phyloP scores from a whole-genome alignment of 305 asterid species.

The Nicotiana rustica region DNA sequence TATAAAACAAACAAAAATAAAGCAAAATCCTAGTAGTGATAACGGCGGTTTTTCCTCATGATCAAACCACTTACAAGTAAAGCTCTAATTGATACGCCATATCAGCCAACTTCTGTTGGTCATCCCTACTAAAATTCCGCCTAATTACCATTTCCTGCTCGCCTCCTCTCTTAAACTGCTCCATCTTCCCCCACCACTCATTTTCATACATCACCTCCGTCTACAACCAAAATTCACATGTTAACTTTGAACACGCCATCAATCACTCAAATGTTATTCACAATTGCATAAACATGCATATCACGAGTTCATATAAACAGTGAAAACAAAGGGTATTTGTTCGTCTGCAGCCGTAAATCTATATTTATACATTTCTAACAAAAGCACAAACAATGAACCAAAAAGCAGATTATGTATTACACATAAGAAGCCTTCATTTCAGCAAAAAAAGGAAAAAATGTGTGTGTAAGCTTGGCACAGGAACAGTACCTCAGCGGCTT shows the following conservation, averaged over 20 bases:
- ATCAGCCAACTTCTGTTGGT: conserved; percentile 73
- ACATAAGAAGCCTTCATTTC: too few species aligned
- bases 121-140: conserved; percentile 75
- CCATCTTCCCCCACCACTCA: conserved; percentile 92
- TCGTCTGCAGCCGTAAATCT: not conserved
- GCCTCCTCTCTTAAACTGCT: conserved; percentile 78
- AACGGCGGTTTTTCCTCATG: not conserved
- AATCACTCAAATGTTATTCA: conserved; percentile 10
- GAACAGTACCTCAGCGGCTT: conserved; percentile 70
- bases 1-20: not conserved
- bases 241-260: not conserved
- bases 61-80: conserved; percentile 73
- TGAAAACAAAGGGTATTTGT: not conserved
- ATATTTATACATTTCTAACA: not conserved
- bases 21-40: not conserved
- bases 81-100: conserved; percentile 91
- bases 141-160: conserved; percentile 88
- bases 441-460: too few species aligned
- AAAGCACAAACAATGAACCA: not conserved
- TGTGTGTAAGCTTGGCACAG: not conserved
- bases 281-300: not conserved
- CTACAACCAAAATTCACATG: conserved; percentile 46
- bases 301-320: not conserved
- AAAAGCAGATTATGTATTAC: too few species aligned
- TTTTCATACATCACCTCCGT: conserved; percentile 78